Evolutionary conservation across 306 rosid species (phyloP).

Genomic region (Lagenaria siceraria): DNA sequence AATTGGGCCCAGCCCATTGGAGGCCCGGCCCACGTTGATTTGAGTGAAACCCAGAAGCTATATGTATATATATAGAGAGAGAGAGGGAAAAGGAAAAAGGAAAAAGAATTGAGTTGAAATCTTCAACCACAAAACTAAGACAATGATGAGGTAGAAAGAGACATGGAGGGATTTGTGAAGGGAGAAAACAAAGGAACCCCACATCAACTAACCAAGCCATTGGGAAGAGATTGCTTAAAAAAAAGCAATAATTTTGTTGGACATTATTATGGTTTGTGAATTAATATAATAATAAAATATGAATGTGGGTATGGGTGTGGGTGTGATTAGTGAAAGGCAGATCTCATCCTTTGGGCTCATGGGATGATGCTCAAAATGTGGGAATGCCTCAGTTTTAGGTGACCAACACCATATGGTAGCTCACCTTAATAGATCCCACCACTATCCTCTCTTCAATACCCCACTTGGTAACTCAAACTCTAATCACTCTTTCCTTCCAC

Average conservation of each 20-base stretch:
- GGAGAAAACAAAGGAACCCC: conserved; percentile 18
- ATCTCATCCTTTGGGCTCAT: not conserved
- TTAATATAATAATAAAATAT: not conserved
- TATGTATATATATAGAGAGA: no score
- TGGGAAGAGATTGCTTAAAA: conserved; percentile 6
- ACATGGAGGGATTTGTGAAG: not conserved
- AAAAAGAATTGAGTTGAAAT: not conserved
- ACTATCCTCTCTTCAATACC: not conserved
- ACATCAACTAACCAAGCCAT: conserved; percentile 8
- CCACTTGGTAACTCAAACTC: not conserved
- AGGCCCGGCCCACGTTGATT: not conserved
- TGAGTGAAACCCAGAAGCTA: not conserved
- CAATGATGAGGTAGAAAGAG: conserved; percentile 8
- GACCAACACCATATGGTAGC: conserved; percentile 4
- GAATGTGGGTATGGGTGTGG: not conserved
- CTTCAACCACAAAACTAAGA: not conserved
- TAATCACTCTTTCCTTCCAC: not conserved
- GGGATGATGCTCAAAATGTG: conserved; percentile 2
- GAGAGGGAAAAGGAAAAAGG: no score
- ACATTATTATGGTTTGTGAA: not conserved
- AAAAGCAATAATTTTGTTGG: conserved; percentile 5
- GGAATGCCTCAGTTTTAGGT: not conserved
- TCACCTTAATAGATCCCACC: not conserved
- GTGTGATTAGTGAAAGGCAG: not conserved
- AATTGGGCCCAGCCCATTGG: not conserved